Evolutionary conservation across 2,329 filamentous ascomycete genomes (phyloP).

Genomic region (Colletotrichum sp.): DNA sequence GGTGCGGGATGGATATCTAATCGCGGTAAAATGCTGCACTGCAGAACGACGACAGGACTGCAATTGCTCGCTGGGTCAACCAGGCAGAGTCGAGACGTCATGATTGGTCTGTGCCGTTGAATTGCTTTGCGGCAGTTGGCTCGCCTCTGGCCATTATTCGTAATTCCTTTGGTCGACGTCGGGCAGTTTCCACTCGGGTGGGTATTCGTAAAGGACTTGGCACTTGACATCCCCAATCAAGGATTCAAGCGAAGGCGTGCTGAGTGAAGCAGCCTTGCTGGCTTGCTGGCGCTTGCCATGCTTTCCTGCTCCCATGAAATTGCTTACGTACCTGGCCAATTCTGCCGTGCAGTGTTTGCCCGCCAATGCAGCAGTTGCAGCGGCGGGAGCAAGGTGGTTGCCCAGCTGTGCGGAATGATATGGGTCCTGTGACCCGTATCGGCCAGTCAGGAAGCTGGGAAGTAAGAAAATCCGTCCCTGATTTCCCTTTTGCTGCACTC

Average conservation of each 20-base stretch:
- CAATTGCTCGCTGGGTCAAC: constrained; percentile 1
- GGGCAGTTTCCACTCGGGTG: constrained; percentile 17
- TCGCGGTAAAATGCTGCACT: not conserved
- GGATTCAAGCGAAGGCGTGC: not conserved
- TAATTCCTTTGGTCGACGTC: constrained; percentile 11
- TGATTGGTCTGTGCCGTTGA: constrained; percentile 6
- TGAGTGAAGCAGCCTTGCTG: not conserved
- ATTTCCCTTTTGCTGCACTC: not conserved
- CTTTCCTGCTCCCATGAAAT: not conserved
- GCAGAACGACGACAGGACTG: not conserved
- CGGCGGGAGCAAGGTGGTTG: not conserved
- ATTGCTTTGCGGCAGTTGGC: not conserved
- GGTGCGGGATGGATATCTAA: not conserved
- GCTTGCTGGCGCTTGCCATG: not conserved
- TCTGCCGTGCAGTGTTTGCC: not conserved
- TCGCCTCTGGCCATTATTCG: constrained; percentile 18
- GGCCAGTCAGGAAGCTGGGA: constrained; percentile 7
- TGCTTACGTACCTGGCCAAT: not conserved
- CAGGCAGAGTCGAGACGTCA: constrained; percentile 9
- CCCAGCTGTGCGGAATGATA: not conserved
- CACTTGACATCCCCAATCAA: not conserved
- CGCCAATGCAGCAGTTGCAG: not conserved
- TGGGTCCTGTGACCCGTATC: not conserved
- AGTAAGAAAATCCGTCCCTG: constrained; percentile 15
- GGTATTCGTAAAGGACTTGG: not conserved